phyloP scores from a whole-genome alignment of 1,284 basidiomycete species.

The Abortiporus biennis region DNA sequence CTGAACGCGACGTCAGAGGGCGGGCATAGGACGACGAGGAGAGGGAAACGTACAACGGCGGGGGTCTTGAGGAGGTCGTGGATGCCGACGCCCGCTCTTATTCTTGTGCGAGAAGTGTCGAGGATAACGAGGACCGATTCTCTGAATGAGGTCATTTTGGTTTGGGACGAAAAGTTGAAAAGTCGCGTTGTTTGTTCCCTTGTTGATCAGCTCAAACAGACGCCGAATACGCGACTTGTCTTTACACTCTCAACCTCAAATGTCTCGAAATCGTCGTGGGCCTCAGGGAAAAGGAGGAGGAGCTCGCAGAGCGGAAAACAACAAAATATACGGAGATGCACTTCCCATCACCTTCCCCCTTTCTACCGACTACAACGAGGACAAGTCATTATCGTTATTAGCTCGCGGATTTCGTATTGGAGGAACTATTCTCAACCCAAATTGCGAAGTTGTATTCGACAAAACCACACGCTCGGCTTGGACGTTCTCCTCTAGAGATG shows the following conservation, averaged over 20 bases:
- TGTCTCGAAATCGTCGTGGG: too few relatives aligned
- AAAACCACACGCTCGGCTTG: conserved; percentile 73
- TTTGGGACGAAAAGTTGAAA: conserved; percentile 8
- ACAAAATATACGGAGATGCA: conserved; percentile 58
- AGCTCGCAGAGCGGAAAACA: conserved; percentile 52
- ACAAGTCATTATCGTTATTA: too few relatives aligned
- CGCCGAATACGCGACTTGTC: too few relatives aligned
- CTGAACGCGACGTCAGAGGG: conserved; percentile 26
- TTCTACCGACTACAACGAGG: too few relatives aligned
- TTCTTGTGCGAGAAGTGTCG: conserved; percentile 65
- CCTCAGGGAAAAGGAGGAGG: conserved; percentile 35
- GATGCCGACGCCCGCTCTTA: conserved; percentile 77
- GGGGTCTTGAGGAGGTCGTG: conserved; percentile 77
- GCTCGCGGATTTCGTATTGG: too few relatives aligned
- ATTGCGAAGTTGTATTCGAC: conserved; percentile 70
- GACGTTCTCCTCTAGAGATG: conserved; percentile 59
- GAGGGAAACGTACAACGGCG: conserved; percentile 49
- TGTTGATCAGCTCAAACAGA: too few relatives aligned
- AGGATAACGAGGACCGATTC: conserved; percentile 79
- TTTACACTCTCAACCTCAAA: too few relatives aligned
- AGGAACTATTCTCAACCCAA: conserved; percentile 45
- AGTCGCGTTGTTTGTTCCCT: too few relatives aligned
- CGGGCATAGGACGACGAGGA: conserved; percentile 7
- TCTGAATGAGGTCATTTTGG: conserved; percentile 55
- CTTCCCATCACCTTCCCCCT: conserved; percentile 54